Percentiles rank a stretch among this genome's conserved stretches.
These are phyloP conservation scores for Ceratobasidium sp. DNA, from an alignment of 1,284 basidiomycete species.

Conservation along the genomic window DNA sequence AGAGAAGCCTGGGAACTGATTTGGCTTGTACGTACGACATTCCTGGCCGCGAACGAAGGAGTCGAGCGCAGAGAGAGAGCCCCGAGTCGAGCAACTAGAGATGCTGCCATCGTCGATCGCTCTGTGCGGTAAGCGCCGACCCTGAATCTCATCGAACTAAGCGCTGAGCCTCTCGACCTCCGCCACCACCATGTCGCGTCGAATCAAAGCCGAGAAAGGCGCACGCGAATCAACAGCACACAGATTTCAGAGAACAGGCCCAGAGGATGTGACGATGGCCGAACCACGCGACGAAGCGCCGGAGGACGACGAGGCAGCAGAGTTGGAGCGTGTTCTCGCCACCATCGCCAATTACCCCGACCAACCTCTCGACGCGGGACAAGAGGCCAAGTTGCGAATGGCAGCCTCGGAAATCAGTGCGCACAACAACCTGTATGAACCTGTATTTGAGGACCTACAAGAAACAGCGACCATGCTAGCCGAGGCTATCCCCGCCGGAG, in stretches of 20 bases:
- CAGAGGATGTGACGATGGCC: constrained; percentile 48
- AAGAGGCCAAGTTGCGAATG: constrained; percentile 34
- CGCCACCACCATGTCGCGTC: constrained; percentile 18
- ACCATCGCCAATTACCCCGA: constrained; percentile 60
- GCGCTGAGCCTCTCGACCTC: neutral
- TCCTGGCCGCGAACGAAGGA: neutral
- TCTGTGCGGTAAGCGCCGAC: neutral
- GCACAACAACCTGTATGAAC: constrained; percentile 31
- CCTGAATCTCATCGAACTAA: neutral
- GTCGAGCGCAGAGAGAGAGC: constrained; percentile 21
- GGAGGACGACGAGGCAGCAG: constrained; percentile 53
- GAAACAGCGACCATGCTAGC: constrained; percentile 56
- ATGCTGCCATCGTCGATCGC: constrained; percentile 22
- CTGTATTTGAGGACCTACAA: constrained; percentile 20
- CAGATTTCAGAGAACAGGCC: constrained; percentile 55
- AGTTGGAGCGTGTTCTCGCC: constrained; percentile 52
- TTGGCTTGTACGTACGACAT: neutral
- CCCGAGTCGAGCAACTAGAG: constrained; percentile 21
- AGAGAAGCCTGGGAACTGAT: neutral
- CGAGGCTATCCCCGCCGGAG: constrained; percentile 65
- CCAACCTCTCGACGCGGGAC: constrained; percentile 59
- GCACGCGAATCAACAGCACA: constrained; percentile 9
- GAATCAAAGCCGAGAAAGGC: constrained; percentile 16
- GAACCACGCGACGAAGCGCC: constrained; percentile 46
- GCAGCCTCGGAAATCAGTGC: constrained; percentile 22